Base-by-base conservation (phyloP, 805 yeast species). In the Candida multigemmis region DNA sequence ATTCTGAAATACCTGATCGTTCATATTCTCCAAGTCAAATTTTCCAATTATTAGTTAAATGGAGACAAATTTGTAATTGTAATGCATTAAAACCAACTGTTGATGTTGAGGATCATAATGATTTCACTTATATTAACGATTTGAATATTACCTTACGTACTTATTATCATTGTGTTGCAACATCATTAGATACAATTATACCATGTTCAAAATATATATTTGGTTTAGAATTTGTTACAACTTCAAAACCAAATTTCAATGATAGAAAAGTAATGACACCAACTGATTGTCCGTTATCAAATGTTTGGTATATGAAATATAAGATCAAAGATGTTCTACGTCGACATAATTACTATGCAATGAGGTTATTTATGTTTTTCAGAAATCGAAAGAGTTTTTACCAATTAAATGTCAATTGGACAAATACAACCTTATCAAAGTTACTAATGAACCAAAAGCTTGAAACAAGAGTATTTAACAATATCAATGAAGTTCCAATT, bases 291-390 rank as follows among this genome's bases (percentile, higher is more conserved):
- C 24, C 14, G 12, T 10, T 11, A 24, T 24, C 14, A 17, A 17
- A 10, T 17, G 10, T 17, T 12, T 14, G n/a, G 13, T 14, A 16
- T 20, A 14, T 17, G 14, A 13, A 25, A 9, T 10, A 9, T 17
- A 10, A 17, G 7, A 17, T 26, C 16, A 21, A 26, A 7, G 42
- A 42, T n/a, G 24, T 29, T 6, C 27, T 50, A 10, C 47, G 39
- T 30, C 33, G 53, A 13, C 52, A 49, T 21, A 44, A 41, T 25
- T 45, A 42, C 25, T 50, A 42, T 26, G 37, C 48, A 5, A 30
- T 41, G 28, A 34, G 56, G 23, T 12, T 49, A 7, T 40, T 34
- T 27, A 38, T 50, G 10, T 50, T 46, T 29, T 41, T 50, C 23
- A 33, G 36, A 22, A 38, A 40, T 14, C 30, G 55, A 18, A 24